A percentile compares a stretch with the other conserved stretches of the same genome.
These are phyloP conservation scores for Diaporthe australafricana DNA, from an alignment of 2,329 filamentous ascomycete species.

Conservation along the genomic window DNA sequence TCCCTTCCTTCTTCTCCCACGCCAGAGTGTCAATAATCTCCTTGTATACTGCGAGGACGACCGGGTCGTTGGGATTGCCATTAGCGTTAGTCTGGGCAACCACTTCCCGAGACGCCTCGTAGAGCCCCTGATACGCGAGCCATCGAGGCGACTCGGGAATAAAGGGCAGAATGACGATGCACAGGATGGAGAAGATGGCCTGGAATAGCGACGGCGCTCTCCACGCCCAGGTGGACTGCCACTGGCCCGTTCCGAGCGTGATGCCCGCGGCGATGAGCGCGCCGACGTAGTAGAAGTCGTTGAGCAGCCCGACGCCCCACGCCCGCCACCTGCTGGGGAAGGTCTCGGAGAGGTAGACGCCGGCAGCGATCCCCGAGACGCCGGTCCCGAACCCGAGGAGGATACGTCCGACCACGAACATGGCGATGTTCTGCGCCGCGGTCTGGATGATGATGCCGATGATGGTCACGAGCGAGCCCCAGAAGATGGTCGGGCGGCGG, in stretches of 20 bases:
- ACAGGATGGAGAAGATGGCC: conserved; percentile 44
- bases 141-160: conserved; percentile 61
- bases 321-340: conserved; percentile 58
- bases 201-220: conserved; percentile 55
- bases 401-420: conserved; percentile 61
- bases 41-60: conserved; percentile 53
- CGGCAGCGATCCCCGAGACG: conserved; percentile 55
- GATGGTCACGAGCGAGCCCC: conserved; percentile 53
- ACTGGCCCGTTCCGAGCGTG: conserved; percentile 54
- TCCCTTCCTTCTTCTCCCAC: conserved; percentile 55
- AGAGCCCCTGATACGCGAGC: conserved; percentile 54
- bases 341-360: conserved; percentile 62
- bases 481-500: conserved; percentile 56
- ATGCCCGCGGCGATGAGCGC: conserved; percentile 60
- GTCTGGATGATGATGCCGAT: conserved; percentile 59
- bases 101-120: conserved; percentile 53
- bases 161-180: conserved; percentile 52
- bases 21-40: conserved; percentile 60
- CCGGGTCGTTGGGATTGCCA: conserved; percentile 53
- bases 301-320: conserved; percentile 53
- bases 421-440: conserved; percentile 61
- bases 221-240: conserved; percentile 57
- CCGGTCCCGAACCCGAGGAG: conserved; percentile 59
- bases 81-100: conserved; percentile 58
- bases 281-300: conserved; percentile 50